Evolutionary conservation across 306 rosid species (phyloP).

Genomic region (Macrotyloma uniflorum): DNA sequence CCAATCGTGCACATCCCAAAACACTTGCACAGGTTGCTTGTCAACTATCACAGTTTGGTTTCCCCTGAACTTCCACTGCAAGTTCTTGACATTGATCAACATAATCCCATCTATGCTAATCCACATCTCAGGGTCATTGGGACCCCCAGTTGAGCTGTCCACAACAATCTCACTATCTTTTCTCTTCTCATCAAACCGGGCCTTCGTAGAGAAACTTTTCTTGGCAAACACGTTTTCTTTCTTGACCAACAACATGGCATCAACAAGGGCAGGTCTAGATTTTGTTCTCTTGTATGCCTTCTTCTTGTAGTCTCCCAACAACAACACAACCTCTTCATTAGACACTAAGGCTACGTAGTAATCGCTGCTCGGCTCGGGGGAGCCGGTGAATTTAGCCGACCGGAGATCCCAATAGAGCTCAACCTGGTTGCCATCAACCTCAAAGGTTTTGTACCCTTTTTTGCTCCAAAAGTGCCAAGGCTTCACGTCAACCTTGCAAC

Average conservation of each 20-base stretch:
- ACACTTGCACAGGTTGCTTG: slow-evolving; percentile 73
- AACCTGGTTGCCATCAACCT: slow-evolving; percentile 64
- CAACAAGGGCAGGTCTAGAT: slow-evolving; percentile 69
- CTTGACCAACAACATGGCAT: slow-evolving; percentile 59
- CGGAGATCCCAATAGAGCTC: slow-evolving; percentile 96
- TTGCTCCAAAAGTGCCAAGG: slow-evolving; percentile 98
- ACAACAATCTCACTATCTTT: slow-evolving; percentile 83
- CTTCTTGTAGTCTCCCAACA: slow-evolving; percentile 81
- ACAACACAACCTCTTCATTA: slow-evolving; percentile 73
- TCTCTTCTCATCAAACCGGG: slow-evolving; percentile 65
- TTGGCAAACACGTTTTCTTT: slow-evolving; percentile 86
- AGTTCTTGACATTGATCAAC: slow-evolving; percentile 73
- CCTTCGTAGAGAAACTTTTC: slow-evolving; percentile 74
- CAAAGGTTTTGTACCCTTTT: slow-evolving; percentile 81
- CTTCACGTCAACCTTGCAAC: slow-evolving; percentile 82
- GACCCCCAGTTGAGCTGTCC: slow-evolving; percentile 62
- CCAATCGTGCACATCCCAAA: slow-evolving; percentile 99
- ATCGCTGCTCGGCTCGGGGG: slow-evolving; percentile 81
- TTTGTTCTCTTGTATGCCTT: slow-evolving; percentile 89
- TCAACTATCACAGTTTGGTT: slow-evolving; percentile 80
- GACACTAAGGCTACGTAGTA: slow-evolving; percentile 78
- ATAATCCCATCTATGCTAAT: slow-evolving; percentile 85
- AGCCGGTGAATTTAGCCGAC: slow-evolving; percentile 64
- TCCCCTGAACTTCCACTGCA: slow-evolving; percentile 96
- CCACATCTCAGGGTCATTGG: slow-evolving; percentile 94